These are phyloP conservation scores for Myxozyma neglecta DNA, from an alignment of 805 yeast species.

Conservation along the genomic window DNA sequence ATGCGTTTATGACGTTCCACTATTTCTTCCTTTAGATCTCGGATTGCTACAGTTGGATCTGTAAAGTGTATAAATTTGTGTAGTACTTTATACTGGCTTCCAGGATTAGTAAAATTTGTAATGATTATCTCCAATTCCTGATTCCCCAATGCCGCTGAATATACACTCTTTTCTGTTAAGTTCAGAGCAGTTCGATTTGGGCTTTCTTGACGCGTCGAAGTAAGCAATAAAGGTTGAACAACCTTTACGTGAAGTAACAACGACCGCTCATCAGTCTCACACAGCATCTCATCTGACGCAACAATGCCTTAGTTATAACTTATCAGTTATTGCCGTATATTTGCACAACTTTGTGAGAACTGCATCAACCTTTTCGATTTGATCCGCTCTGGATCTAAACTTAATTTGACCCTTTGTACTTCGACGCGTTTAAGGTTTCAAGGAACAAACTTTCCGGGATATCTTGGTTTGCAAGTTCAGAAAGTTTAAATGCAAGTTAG, in stretches of 20 bases:
- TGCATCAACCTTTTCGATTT: not conserved
- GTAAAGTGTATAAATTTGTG: slow-evolving; percentile 22
- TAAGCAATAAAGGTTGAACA: not conserved
- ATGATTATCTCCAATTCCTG: not conserved
- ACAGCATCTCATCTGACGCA: not conserved
- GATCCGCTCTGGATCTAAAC: not conserved
- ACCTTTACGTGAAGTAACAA: slow-evolving; percentile 5
- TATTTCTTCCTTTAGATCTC: slow-evolving; percentile 13
- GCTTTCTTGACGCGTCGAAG: not conserved
- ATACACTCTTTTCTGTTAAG: not conserved
- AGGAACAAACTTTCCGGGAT: no score
- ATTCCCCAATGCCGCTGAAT: not conserved
- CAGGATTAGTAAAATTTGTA: not conserved
- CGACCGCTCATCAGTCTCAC: not conserved
- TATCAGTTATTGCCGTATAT: not conserved
- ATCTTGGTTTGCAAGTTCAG: no score
- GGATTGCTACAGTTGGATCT: slow-evolving; percentile 3
- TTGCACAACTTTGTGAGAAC: no score
- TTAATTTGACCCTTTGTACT: no score
- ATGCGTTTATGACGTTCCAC: slow-evolving; percentile 15
- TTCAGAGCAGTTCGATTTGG: not conserved
- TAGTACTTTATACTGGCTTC: not conserved
- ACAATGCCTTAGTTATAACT: not conserved
- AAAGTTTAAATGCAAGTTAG: no score
- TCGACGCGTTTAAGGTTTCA: no score